A percentile compares a stretch with the other conserved stretches of the same genome.
phyloP scores from a whole-genome alignment of 2,329 filamentous ascomycete genomes.

The Leptographium galeiforme region DNA sequence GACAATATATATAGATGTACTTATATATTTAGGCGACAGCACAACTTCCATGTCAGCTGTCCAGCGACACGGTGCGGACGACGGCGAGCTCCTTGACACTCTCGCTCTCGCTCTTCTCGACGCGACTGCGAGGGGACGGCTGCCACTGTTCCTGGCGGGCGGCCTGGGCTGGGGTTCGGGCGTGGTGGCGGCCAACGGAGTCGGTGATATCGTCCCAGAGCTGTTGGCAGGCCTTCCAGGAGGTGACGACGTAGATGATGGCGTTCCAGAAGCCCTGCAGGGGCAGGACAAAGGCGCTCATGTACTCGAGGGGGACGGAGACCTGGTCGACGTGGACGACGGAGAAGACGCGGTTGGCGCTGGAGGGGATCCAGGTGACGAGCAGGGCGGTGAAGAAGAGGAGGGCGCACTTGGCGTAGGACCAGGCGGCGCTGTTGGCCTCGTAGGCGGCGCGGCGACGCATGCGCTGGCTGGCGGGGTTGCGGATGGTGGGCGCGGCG shows the following conservation, averaged over 20 bases:
- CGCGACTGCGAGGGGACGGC: background rate
- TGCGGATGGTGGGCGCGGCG: conserved; percentile 4
- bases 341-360: conserved; percentile 62
- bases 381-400: conserved; percentile 60
- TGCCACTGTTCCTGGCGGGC: background rate
- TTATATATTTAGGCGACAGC: too few species aligned
- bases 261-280: conserved; percentile 80
- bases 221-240: conserved; percentile 46
- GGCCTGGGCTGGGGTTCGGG: background rate
- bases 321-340: conserved; percentile 41
- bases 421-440: conserved; percentile 50
- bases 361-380: conserved; percentile 66
- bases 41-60: background rate
- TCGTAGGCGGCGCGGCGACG: conserved; percentile 29
- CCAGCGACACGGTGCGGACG: background rate
- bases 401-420: conserved; percentile 56
- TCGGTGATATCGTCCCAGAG: conserved; percentile 24
- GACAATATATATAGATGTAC: too few species aligned
- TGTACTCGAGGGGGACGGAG: conserved; percentile 49
- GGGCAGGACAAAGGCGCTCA: conserved; percentile 62
- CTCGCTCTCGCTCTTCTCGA: conserved; percentile 25
- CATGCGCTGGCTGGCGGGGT: conserved; percentile 14
- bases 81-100: conserved; percentile 36
- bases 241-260: conserved; percentile 61
- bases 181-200: background rate